Evolutionary conservation across 345 rosid species (phyloP).

Genomic region (Eucalyptus decipiens): DNA sequence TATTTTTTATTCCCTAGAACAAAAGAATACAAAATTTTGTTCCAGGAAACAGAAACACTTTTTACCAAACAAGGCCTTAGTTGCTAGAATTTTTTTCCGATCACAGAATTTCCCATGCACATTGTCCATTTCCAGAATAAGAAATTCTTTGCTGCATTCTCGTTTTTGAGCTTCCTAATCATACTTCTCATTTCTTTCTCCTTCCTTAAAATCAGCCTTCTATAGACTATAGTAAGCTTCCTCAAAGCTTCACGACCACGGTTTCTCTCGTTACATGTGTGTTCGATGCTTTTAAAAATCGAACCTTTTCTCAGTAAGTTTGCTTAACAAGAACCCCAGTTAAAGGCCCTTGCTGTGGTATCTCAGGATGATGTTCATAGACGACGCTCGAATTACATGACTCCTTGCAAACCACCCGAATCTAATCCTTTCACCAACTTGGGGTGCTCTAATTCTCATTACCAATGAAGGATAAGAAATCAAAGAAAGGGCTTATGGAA

Average conservation of each 20-base stretch:
- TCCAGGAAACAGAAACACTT: too few species aligned
- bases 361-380: not conserved
- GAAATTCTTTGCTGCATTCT: not conserved
- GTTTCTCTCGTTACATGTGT: not conserved
- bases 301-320: not conserved
- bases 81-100: not conserved
- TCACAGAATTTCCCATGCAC: not conserved
- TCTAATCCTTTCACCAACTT: not conserved
- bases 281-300: not conserved
- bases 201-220: not conserved
- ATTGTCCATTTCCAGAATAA: not conserved
- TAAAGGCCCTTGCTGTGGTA: not conserved
- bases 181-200: not conserved
- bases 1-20: too few species aligned
- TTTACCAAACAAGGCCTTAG: too few species aligned
- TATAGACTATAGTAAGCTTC: not conserved
- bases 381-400: not conserved
- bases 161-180: not conserved
- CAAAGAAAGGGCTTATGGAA: not conserved
- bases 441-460: not conserved
- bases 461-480: not conserved
- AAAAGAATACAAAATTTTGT: too few species aligned
- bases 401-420: not conserved
- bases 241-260: not conserved
- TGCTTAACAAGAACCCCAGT: not conserved